phyloP scores from a whole-genome alignment of 768 basidiomycete genomes.

The Naganishia randhawae region DNA sequence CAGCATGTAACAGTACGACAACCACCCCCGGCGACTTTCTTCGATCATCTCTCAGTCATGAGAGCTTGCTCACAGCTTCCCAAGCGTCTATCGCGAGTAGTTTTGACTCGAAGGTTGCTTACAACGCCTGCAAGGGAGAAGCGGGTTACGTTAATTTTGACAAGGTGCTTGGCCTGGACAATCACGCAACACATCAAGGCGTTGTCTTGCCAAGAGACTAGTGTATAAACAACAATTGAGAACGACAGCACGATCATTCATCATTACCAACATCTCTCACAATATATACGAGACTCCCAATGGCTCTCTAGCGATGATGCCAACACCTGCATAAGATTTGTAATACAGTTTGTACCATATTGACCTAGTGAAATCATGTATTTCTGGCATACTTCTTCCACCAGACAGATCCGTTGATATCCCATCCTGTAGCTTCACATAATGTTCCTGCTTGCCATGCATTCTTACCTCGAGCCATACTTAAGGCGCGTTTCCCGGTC shows the following conservation, averaged over 20 bases:
- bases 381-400: background rate
- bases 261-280: background rate
- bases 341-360: background rate
- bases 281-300: background rate
- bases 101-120: constrained; percentile 25
- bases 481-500: too few species aligned
- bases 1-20: background rate
- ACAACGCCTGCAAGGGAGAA: constrained; percentile 12
- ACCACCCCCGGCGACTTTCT: background rate
- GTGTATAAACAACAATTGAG: background rate
- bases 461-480: too few species aligned
- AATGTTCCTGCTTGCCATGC: too few species aligned
- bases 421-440: background rate
- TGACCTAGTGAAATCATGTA: background rate
- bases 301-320: background rate
- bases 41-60: constrained; percentile 16
- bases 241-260: background rate
- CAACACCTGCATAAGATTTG: background rate
- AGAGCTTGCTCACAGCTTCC: background rate
- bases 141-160: constrained; percentile 20
- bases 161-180: constrained; percentile 21
- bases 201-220: background rate
- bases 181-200: constrained; percentile 1
- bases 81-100: constrained; percentile 14
- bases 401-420: background rate